Percentiles rank a stretch among this genome's conserved stretches.
Conservation (phyloP, 1,139 yeast genomes). For the Nakaseomyces sp. region DNA sequence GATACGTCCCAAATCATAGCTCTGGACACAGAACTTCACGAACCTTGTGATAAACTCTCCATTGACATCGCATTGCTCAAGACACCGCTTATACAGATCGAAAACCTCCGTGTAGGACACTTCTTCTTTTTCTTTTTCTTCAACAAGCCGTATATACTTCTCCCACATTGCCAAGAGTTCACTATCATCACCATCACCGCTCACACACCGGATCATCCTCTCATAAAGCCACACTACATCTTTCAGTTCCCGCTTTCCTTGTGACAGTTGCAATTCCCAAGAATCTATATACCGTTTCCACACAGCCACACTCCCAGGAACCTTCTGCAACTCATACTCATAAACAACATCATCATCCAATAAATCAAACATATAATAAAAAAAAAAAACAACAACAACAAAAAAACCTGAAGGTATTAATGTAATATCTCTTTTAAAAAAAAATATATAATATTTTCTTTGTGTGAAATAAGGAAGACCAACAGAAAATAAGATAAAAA, state of each 20-base stretch:
- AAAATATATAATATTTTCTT: too few relatives aligned
- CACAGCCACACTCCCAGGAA: conserved; percentile 15
- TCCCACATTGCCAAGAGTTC: conserved; percentile 21
- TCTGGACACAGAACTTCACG: background rate
- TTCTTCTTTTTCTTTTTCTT: background rate
- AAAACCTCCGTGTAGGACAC: background rate
- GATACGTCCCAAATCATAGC: background rate
- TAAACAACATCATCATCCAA: conserved; percentile 26
- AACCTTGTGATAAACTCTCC: background rate
- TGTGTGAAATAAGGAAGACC: too few relatives aligned
- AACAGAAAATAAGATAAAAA: too few relatives aligned
- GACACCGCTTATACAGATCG: background rate
- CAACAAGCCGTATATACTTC: conserved; percentile 17
- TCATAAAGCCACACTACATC: conserved; percentile 27
- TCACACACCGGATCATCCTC: conserved; percentile 18
- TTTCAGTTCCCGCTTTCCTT: conserved; percentile 10
- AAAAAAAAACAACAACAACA: background rate
- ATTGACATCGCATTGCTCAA: background rate
- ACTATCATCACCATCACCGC: too few relatives aligned
- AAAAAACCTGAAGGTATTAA: background rate
- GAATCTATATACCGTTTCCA: conserved; percentile 27
- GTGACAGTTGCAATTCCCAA: conserved; percentile 12
- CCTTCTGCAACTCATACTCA: conserved; percentile 27
- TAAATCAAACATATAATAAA: conserved; percentile 9
- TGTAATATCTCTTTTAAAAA: too few relatives aligned